phyloP scores from a whole-genome alignment of 345 rosid genomes.

The Eucalyptus albens region DNA sequence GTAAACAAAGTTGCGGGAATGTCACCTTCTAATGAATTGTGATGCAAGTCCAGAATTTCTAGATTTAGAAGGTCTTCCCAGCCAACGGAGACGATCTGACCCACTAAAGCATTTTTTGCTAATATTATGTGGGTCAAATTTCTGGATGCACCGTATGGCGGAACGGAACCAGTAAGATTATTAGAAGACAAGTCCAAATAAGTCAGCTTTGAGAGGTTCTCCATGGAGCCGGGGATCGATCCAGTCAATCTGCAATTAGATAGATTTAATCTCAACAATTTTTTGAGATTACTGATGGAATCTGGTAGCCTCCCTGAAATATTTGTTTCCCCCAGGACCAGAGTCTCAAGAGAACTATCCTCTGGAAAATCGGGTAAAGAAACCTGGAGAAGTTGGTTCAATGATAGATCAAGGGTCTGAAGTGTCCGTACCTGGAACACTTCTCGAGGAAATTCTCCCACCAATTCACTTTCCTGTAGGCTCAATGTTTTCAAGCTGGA shows the following conservation, averaged over 20 bases:
- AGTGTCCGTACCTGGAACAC: conserved; percentile 6
- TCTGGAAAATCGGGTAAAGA: neutral
- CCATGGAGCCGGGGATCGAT: conserved; percentile 8
- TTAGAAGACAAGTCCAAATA: conserved; percentile 15
- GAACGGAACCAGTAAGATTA: conserved; percentile 13
- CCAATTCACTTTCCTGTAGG: no score
- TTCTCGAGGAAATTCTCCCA: neutral
- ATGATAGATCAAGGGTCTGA: conserved; percentile 7
- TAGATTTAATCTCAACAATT: neutral
- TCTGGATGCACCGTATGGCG: neutral
- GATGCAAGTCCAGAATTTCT: neutral
- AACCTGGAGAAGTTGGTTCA: conserved; percentile 6
- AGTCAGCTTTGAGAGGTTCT: conserved; percentile 3
- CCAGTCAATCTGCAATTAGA: conserved; percentile 1
- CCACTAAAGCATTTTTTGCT: conserved; percentile 6
- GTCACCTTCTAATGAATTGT: conserved; percentile 13
- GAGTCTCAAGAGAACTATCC: conserved; percentile 2
- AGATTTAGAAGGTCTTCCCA: conserved; percentile 17
- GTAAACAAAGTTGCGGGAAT: conserved; percentile 8
- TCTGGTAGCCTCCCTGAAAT: conserved; percentile 15
- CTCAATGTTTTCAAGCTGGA: no score
- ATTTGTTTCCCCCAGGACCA: neutral
- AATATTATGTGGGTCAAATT: conserved; percentile 3
- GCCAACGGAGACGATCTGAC: neutral
- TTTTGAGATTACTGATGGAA: conserved; percentile 7